Base-by-base conservation (phyloP, 352 stramenopile species). In the Pythium periplocum region DNA sequence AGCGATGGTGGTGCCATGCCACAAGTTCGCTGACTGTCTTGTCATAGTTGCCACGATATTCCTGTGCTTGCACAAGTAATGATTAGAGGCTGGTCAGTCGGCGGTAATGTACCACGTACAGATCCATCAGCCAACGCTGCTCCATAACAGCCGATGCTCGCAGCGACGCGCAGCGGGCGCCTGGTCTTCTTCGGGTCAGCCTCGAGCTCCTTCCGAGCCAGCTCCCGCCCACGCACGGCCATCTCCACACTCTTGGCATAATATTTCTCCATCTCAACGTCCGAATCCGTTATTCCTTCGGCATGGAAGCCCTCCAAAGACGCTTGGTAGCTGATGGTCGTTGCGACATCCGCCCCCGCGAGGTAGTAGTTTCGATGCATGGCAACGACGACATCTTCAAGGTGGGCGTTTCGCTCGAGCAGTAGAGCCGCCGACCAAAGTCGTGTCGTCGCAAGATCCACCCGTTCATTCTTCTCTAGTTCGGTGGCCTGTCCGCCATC, bases 131-230 rank as follows among this genome's bases (percentile, higher is more conserved):
- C 86, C 38, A 94, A 49, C 2, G 77, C 73, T 1, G 87, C 87
- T 11, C 84, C 87, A 57, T 93, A 96, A 67, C 80, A 92, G 43
- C 87, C 87, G 11, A 96, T 75, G 59, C 85, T 96, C 26, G 85
- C 85, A 7, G 80, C 85, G 2, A 96, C 78, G 72, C 60, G 51
- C 58, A 26, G 54, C 43, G 3, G 31, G 6, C 48, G 8, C 52
- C 44, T 44, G 10, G n/a, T 45, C n/a, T 7, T 45, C 10, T 45
- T 59, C 44, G n/a, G 36, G 39, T 63, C 62, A 17, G 39, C 53
- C 49, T 78, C 55, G 38, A 82, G 55, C 48, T 83, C 54, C 6
- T 43, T 41, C 77, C 80, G 93, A 7, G 69, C 75, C 5, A 61
- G 47, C 39, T 92, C 78, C 7, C 86, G 74, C 7, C 79, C 86